A percentile compares a stretch with the other conserved stretches of the same genome.
Evolutionary conservation across 495 filamentous ascomycete species (phyloP).

Genomic region (Penicillium coffeae): DNA sequence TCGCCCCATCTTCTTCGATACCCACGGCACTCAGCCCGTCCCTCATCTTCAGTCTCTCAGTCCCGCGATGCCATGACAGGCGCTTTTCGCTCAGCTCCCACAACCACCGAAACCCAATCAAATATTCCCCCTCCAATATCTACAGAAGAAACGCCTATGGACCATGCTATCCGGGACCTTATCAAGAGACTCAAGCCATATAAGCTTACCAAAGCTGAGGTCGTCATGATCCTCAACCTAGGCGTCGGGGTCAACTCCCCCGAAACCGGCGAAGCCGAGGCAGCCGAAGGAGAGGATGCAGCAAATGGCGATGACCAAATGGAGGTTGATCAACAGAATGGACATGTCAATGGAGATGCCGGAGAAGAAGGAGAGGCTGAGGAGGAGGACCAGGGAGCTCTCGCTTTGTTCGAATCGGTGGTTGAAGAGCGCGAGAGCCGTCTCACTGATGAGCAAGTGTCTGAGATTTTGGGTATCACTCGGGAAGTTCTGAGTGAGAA

Average conservation of each 20-base stretch:
- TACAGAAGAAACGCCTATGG: slow-evolving; percentile 30
- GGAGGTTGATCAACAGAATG: slow-evolving; percentile 24
- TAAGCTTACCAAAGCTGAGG: slow-evolving; percentile 58
- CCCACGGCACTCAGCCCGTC: slow-evolving; percentile 26
- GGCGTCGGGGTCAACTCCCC: slow-evolving; percentile 30
- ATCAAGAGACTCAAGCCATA: slow-evolving; percentile 41
- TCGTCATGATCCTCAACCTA: slow-evolving; percentile 62
- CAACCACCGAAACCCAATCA: slow-evolving; percentile 3
- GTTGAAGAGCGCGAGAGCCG: slow-evolving; percentile 44
- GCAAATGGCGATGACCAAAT: slow-evolving; percentile 18
- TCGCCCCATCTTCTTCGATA: slow-evolving; percentile 37
- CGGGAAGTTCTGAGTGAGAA: slow-evolving; percentile 28
- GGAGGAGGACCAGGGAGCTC: slow-evolving; percentile 35
- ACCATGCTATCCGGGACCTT: slow-evolving; percentile 37
- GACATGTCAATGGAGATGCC: slow-evolving; percentile 17
- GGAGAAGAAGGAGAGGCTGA: slow-evolving; percentile 21
- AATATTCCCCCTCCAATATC: background rate
- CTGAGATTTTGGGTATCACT: slow-evolving; percentile 32
- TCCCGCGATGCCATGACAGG: slow-evolving; percentile 22
- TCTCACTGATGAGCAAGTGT: slow-evolving; percentile 35
- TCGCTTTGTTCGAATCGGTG: slow-evolving; percentile 39
- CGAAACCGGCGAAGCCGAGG: slow-evolving; percentile 1
- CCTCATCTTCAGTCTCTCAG: slow-evolving; percentile 24
- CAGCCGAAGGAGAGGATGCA: slow-evolving; percentile 11
- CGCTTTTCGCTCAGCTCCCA: slow-evolving; percentile 20